Conservation (phyloP, 1,139 yeast species). For the Yamadazyma atlantica region DNA sequence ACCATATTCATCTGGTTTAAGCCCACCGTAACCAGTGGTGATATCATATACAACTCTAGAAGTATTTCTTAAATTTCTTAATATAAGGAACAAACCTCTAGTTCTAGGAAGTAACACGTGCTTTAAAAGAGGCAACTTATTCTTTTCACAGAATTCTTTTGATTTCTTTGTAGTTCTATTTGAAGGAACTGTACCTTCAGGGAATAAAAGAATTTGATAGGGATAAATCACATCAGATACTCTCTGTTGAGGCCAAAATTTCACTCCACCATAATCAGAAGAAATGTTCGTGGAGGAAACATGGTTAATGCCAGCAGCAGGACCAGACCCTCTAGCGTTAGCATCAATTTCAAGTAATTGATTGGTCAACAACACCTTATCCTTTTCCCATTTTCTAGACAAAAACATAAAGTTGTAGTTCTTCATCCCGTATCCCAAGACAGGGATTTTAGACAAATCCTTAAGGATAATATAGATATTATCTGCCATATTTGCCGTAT, state of each 20-base stretch:
- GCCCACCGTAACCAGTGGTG: conserved; percentile 80
- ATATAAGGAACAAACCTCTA: conserved; percentile 72
- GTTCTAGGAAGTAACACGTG: conserved; percentile 78
- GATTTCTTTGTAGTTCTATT: conserved; percentile 61
- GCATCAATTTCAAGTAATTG: conserved; percentile 58
- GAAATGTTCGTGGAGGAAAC: conserved; percentile 25
- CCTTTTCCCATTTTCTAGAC: conserved; percentile 81
- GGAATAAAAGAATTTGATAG: conserved; percentile 68
- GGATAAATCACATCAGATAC: conserved; percentile 36
- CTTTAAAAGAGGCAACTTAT: conserved; percentile 46
- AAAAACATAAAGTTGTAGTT: conserved; percentile 77
- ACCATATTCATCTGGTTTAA: conserved; percentile 63
- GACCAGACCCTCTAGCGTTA: conserved; percentile 51
- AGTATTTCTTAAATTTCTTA: conserved; percentile 58
- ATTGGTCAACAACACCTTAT: conserved; percentile 58
- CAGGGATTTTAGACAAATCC: conserved; percentile 70
- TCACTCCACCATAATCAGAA: conserved; percentile 17
- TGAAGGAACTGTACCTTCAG: conserved; percentile 93
- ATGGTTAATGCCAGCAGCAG: conserved; percentile 45
- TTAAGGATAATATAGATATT: conserved; percentile 75
- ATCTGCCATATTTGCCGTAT: conserved; percentile 64
- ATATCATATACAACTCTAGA: conserved; percentile 75
- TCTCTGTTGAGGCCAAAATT: conserved; percentile 40
- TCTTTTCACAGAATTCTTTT: conserved; percentile 53
- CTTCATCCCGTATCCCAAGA: conserved; percentile 86